Conservation (phyloP, 371 early-diverging fungal species). For the Lichtheimia ramosa region DNA sequence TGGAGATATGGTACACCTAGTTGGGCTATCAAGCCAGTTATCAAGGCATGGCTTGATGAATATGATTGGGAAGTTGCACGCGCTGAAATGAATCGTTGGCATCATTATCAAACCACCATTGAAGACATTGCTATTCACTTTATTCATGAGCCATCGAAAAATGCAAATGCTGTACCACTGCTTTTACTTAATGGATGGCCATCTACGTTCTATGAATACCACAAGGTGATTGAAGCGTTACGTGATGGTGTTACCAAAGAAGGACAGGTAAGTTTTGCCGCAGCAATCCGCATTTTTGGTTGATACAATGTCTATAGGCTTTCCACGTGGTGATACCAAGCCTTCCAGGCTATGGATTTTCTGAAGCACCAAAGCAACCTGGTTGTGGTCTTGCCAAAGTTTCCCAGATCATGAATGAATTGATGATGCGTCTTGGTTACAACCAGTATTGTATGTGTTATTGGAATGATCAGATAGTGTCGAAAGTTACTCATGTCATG, state of each 20-base stretch:
- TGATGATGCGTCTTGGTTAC: slow-evolving; percentile 62
- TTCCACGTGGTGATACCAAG: slow-evolving; percentile 65
- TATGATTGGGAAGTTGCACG: slow-evolving; percentile 48
- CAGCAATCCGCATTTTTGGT: background rate
- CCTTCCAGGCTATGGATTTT: slow-evolving; percentile 65
- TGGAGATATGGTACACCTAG: slow-evolving; percentile 53
- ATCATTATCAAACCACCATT: slow-evolving; percentile 52
- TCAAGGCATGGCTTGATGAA: slow-evolving; percentile 39
- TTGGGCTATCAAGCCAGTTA: slow-evolving; percentile 42
- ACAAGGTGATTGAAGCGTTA: slow-evolving; percentile 48
- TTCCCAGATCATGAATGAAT: slow-evolving; percentile 40
- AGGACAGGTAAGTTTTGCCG: slow-evolving; percentile 14
- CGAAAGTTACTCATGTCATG: background rate
- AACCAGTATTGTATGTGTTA: slow-evolving; percentile 33
- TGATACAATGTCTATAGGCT: slow-evolving; percentile 15
- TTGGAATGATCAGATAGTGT: background rate
- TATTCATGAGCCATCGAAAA: slow-evolving; percentile 52
- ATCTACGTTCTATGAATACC: slow-evolving; percentile 63
- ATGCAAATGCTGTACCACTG: slow-evolving; percentile 54
- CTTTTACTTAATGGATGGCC: slow-evolving; percentile 71
- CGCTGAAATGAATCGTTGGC: slow-evolving; percentile 41
- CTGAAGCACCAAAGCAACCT: slow-evolving; percentile 42
- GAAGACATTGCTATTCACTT: slow-evolving; percentile 56
- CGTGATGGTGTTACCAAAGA: slow-evolving; percentile 26
- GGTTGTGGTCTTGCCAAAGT: slow-evolving; percentile 41